phyloP scores from a whole-genome alignment of 805 yeast species.

The Candida ipomoeae region DNA sequence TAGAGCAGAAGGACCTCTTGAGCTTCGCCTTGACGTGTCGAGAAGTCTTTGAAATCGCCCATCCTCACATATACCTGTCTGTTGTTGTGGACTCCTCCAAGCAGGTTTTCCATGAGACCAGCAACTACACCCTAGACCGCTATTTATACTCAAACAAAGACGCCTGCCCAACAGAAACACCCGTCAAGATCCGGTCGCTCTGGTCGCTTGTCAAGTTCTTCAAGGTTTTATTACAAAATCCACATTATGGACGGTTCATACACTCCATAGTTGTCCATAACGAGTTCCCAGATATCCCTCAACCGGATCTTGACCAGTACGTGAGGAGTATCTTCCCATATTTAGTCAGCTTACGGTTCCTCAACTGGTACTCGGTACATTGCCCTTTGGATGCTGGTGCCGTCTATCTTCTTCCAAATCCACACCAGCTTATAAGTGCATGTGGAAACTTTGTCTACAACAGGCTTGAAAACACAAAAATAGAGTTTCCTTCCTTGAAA shows the following conservation, averaged over 20 bases:
- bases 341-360: conserved; percentile 6
- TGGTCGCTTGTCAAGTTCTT: conserved; percentile 13
- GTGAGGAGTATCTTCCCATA: conserved; percentile 8
- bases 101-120: conserved; percentile 6
- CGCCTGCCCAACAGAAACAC: not conserved
- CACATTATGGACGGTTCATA: conserved; percentile 7
- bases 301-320: conserved; percentile 8
- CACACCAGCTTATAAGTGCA: conserved; percentile 5
- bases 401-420: conserved; percentile 8
- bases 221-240: conserved; percentile 8
- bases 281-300: conserved; percentile 15
- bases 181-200: conserved; percentile 16
- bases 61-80: conserved; percentile 9
- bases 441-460: conserved; percentile 12
- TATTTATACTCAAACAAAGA: not conserved
- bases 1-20: conserved; percentile 13
- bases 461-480: not conserved
- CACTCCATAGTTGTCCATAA: conserved; percentile 7
- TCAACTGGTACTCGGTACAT: conserved; percentile 12
- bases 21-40: conserved; percentile 11
- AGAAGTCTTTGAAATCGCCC: conserved; percentile 3
- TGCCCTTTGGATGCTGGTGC: conserved; percentile 10
- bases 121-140: not conserved
- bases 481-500: conserved; percentile 2
- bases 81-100: conserved; percentile 13